A percentile compares a stretch with the other conserved stretches of the same genome.
These are phyloP conservation scores for Colletotrichum incanum DNA, from an alignment of 2,329 filamentous ascomycete genomes.

Conservation along the genomic window DNA sequence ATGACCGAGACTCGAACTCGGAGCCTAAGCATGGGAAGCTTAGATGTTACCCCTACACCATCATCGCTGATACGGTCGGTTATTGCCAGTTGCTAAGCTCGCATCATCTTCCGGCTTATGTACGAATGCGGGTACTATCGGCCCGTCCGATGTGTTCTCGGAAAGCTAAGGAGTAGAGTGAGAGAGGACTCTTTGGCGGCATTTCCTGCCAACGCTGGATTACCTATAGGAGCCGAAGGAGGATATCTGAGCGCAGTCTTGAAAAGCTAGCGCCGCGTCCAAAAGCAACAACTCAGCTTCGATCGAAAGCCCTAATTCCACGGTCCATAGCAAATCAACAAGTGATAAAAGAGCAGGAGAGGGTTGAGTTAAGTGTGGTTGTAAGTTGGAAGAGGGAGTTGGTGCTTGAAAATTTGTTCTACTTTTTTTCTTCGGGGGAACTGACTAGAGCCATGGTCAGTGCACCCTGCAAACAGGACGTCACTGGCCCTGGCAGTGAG, in stretches of 20 bases:
- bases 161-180: neutral
- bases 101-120: neutral
- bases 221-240: neutral
- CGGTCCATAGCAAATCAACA: neutral
- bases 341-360: neutral
- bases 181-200: too few species aligned
- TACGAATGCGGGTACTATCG: neutral
- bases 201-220: neutral
- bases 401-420: neutral
- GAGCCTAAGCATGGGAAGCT: slow-evolving; percentile 40
- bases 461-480: neutral
- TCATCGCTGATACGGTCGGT: slow-evolving; percentile 6
- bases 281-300: neutral
- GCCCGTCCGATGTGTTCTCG: neutral
- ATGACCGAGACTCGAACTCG: slow-evolving; percentile 39
- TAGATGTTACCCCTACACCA: slow-evolving; percentile 42
- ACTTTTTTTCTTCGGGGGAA: neutral
- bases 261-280: too few species aligned
- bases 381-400: neutral
- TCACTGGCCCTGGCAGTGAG: neutral
- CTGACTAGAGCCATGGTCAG: slow-evolving; percentile 2
- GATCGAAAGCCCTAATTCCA: too few species aligned
- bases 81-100: rapidly evolving
- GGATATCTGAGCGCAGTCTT: neutral
- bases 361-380: neutral